A percentile compares a stretch with the other conserved stretches of the same genome.
phyloP scores from a whole-genome alignment of 345 rosid genomes.

The Rhodomyrtus tomentosa region DNA sequence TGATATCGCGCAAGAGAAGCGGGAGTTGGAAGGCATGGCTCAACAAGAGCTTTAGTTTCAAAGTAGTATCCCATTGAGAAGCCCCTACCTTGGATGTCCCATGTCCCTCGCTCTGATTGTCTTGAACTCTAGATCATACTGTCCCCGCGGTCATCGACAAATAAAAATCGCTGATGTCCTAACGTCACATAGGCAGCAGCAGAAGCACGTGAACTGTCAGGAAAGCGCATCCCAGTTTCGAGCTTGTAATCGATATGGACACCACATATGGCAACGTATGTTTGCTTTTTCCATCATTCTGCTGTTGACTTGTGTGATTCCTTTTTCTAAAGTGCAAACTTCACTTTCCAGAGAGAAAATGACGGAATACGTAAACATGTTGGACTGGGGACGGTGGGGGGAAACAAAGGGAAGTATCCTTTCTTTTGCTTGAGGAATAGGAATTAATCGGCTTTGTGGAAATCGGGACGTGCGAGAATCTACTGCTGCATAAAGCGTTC shows the following conservation, averaged over 20 bases:
- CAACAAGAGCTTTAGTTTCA: constrained; percentile 46
- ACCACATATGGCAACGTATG: neutral
- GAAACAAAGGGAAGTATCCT: neutral
- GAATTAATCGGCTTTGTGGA: neutral
- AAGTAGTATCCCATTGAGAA: constrained; percentile 24
- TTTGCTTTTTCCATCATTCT: neutral
- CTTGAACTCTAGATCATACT: neutral
- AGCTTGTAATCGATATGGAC: neutral
- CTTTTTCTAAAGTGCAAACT: neutral
- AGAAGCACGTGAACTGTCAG: neutral
- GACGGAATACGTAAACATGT: neutral
- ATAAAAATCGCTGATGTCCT: neutral
- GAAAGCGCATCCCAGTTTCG: neutral
- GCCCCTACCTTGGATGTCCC: neutral
- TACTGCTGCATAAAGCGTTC: neutral
- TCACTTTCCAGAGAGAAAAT: neutral
- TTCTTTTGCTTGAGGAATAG: neutral
- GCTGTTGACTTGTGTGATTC: neutral
- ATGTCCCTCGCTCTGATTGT: neutral
- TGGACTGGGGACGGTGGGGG: neutral
- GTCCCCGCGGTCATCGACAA: neutral
- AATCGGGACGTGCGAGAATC: neutral
- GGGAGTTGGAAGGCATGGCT: constrained; percentile 76
- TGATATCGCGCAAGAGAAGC: constrained; percentile 23
- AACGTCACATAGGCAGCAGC: neutral